Conservation (phyloP, 2,329 filamentous ascomycete genomes). For the Aspergillus sp. region DNA sequence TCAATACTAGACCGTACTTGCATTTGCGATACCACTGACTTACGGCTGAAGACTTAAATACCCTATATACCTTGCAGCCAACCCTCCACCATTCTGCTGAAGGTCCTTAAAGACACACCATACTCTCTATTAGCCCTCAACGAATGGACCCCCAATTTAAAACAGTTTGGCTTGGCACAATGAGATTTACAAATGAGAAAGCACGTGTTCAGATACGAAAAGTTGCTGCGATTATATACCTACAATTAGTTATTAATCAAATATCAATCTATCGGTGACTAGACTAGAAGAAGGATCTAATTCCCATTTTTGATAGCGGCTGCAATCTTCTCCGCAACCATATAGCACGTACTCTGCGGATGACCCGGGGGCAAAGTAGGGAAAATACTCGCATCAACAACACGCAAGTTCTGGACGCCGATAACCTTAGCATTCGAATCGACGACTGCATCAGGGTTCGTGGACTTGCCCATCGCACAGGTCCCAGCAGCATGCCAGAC, state of each 20-base stretch:
- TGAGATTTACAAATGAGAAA: too few species aligned
- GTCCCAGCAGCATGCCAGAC: conserved; percentile 37
- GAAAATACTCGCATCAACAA: conserved; percentile 12
- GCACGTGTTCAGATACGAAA: too few species aligned
- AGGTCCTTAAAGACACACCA: too few species aligned
- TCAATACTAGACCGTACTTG: background rate
- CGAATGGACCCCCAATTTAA: too few species aligned
- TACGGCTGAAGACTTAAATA: too few species aligned
- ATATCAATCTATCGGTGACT: too few species aligned
- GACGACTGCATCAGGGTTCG: conserved; percentile 35
- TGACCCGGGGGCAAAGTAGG: conserved; percentile 10
- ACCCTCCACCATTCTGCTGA: too few species aligned
- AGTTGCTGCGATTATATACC: too few species aligned
- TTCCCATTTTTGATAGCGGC: conserved; percentile 8
- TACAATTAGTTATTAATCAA: too few species aligned
- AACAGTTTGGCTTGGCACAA: too few species aligned
- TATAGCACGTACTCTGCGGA: conserved; percentile 10
- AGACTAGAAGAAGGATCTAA: background rate
- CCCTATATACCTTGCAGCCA: too few species aligned
- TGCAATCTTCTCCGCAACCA: conserved; percentile 15
- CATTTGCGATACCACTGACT: background rate
- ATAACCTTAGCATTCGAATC: conserved; percentile 31
- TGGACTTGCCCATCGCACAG: conserved; percentile 38
- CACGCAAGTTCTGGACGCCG: conserved; percentile 23
- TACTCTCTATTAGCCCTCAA: too few species aligned